Base-by-base conservation (phyloP, 2,329 filamentous ascomycete genomes). In the Leptographium wingfieldii region DNA sequence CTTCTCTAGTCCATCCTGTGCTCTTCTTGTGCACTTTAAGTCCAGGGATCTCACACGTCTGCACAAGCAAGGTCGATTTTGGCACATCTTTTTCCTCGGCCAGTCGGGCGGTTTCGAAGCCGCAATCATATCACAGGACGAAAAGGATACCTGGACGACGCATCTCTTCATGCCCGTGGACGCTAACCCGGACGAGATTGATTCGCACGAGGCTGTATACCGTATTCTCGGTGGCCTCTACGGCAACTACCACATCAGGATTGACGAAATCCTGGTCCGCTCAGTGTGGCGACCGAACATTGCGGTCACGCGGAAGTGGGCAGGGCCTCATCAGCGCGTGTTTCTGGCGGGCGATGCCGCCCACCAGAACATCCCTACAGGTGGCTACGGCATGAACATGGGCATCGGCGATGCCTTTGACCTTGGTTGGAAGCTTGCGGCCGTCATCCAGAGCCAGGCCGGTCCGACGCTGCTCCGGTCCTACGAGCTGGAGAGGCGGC, bases 341-440 rank as follows among this genome's bases (percentile, higher is more conserved):
- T 79, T 83, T 55, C 69, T 84, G 0, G 79, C 77, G 1, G 80
- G 81, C 10, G 81, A 84, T 59, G 78, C 80, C 5, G 79, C 78
- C 1, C 80, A 83, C 61, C 79, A 80, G 14, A 79, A 83, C 61
- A 78, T 73, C 46, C 78, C 79, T 0, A 75, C 76, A 0, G 81
- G 79, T 2, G 81, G 78, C 0, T 80, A 82, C 64, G 81, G 81
- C 1, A 79, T 83, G 77, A 82, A 83, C 65, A 78, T 65, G 0
- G 79, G 79, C 0, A 73, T 83, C 33, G 75, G 77, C 27, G 80
- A 82, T 61, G 74, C 77, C 0, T 71, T 78, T 25, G 81, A 82
- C 59, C 69, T 83, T 0, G 76, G 74, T 22, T 82, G 80, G 78
- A 82, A 82, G 63, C 69, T 82, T 1, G 73, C 76, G 0, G 69